phyloP scores from a whole-genome alignment of 2,329 filamentous ascomycete genomes.

The Pyrenophora seminiperda region DNA sequence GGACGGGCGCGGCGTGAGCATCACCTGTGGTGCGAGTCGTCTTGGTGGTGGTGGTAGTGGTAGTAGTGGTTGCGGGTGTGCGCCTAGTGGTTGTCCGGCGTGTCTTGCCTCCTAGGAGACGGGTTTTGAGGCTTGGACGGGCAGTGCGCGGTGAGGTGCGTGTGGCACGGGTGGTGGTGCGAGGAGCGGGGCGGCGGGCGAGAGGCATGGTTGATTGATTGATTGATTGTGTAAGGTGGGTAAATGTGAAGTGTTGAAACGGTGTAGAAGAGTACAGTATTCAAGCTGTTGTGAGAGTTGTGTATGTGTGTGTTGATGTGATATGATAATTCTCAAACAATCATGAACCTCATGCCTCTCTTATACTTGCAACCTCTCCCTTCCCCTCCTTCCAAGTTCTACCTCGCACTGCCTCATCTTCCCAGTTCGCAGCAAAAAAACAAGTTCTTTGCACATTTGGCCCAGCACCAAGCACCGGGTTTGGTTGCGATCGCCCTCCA shows the following conservation, averaged over 20 bases:
- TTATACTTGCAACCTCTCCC: conserved; percentile 3
- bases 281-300: no score
- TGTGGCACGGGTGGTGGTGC: conserved; percentile 21
- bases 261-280: no score
- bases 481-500: conserved; percentile 15
- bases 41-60: conserved; percentile 48
- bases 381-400: neutral
- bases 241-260: neutral
- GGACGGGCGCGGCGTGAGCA: conserved; percentile 34
- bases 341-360: conserved; percentile 10
- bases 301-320: neutral
- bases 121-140: conserved; percentile 60
- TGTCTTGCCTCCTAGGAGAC: conserved; percentile 52
- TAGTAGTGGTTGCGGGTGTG: conserved; percentile 38
- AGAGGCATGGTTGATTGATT: conserved; percentile 35
- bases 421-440: conserved; percentile 20
- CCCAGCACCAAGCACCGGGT: conserved; percentile 16
- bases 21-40: conserved; percentile 53
- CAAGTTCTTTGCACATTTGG: conserved; percentile 26
- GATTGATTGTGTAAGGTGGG: neutral
- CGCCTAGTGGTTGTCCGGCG: conserved; percentile 45
- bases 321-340: neutral
- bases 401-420: no score
- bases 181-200: conserved; percentile 28
- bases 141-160: conserved; percentile 41